Base-by-base conservation (phyloP, 305 asterid genomes). In the Solanum aculeatissimum region DNA sequence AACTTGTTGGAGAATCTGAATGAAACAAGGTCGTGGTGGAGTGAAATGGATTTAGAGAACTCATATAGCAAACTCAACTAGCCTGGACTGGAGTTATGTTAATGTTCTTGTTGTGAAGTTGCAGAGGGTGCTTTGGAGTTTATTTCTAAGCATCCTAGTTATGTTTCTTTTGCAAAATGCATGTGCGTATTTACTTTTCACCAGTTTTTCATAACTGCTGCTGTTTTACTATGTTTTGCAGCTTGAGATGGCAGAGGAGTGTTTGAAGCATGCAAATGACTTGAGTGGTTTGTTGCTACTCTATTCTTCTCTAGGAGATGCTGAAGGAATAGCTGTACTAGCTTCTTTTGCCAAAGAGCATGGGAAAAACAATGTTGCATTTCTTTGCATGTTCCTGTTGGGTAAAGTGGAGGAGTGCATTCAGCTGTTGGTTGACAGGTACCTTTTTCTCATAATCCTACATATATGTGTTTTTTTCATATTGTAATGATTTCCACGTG, bases 261-360 rank as follows among this genome's bases (percentile, higher is more conserved):
- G 98, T 84, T 88, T 95, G 92, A 95, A 92, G 93, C 97, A 95
- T 88, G 98, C 98, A 62, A 93, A 89, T 86, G 98, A 95, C 91
- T 88, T 94, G 92, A 95, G 98, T 90, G 98, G 99, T 69, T 88
- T 97, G 85, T 88, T 97, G 88, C 90, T 95, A 54, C 93, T 95
- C 86, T 93, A 95, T 89, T 94, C 97, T 60, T 95, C 98, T 75
- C 86, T 94, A 79, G 98, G 98, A 82, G 92, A 94, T 88, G 93
- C 94, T 68, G 94, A 92, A 80, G 98, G 98, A 83, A 91, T 94
- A 84, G 83, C 89, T 72, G 88, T 91, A 84, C 97, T 95, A 84
- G 93, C 95, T 69, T 89, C 92, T 87, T 90, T 86, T 85, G 94
- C 98, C 86, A 92, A 95, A 86, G 95, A 92, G 86, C 91, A 92